phyloP scores from a whole-genome alignment of 1,139 yeast species.

The Saccharomyces hybrid region DNA sequence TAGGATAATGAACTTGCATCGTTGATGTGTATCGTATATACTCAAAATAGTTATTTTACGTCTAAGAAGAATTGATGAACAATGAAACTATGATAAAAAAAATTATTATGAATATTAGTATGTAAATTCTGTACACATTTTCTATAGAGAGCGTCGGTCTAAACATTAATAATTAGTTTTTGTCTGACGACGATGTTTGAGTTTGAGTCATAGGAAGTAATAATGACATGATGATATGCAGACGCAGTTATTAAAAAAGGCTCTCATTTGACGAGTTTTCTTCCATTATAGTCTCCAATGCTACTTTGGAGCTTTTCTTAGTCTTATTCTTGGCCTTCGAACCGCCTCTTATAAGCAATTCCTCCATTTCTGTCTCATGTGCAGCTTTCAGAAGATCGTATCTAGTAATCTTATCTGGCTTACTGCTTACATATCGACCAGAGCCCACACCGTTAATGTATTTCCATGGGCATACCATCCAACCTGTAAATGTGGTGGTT shows the following conservation, averaged over 20 bases:
- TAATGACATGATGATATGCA: no score
- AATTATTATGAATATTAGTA: background rate
- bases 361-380: background rate
- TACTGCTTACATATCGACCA: constrained; percentile 12
- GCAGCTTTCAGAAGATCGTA: constrained; percentile 9
- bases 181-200: no score
- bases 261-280: background rate
- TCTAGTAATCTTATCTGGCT: constrained; percentile 12
- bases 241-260: background rate
- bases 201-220: no score
- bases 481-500: background rate
- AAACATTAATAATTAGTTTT: no score
- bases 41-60: background rate
- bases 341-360: background rate
- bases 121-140: background rate
- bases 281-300: background rate
- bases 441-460: constrained; percentile 7
- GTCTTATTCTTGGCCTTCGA: background rate
- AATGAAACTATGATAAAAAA: background rate
- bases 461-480: background rate
- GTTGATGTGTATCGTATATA: background rate
- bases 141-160: background rate
- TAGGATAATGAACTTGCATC: constrained; percentile 6
- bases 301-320: background rate
- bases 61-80: background rate